Conservation (phyloP, 805 yeast species). For the Metschnikowia rubicola region DNA sequence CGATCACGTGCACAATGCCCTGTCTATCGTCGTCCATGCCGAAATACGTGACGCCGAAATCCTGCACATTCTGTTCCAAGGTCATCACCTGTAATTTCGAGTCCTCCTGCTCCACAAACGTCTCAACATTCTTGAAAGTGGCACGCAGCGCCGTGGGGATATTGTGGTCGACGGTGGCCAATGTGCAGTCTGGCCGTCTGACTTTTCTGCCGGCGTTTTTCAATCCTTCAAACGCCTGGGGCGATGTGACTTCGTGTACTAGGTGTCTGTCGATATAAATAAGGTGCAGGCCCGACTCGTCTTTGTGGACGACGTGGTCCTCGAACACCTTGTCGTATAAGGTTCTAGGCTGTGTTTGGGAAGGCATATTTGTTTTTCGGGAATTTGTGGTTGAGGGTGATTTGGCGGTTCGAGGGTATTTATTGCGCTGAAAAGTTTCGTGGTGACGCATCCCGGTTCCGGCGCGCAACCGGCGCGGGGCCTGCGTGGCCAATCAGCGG, state of each 20-base stretch:
- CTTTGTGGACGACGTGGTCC: constrained; percentile 89
- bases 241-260: constrained; percentile 98
- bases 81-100: constrained; percentile 91
- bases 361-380: constrained; percentile 6
- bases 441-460: constrained; percentile 14
- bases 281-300: constrained; percentile 81
- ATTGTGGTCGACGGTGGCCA: constrained; percentile 95
- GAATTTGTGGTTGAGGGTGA: background rate
- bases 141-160: constrained; percentile 92
- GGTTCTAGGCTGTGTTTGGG: constrained; percentile 38
- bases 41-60: constrained; percentile 84
- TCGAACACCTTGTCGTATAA: constrained; percentile 94
- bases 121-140: constrained; percentile 63
- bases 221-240: constrained; percentile 98
- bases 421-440: background rate
- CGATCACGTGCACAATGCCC: constrained; percentile 97
- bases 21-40: constrained; percentile 95
- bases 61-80: constrained; percentile 86
- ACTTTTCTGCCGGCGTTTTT: constrained; percentile 82
- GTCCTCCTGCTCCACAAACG: constrained; percentile 87
- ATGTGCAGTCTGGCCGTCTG: constrained; percentile 88
- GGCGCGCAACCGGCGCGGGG: constrained; percentile 17
- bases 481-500: constrained; percentile 11
- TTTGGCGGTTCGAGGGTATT: background rate
- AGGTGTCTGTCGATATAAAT: constrained; percentile 94